A percentile compares a stretch with the other conserved stretches of the same genome.
Conservation (phyloP, 805 yeast genomes). For the Wickerhamomyces xylosicus region DNA sequence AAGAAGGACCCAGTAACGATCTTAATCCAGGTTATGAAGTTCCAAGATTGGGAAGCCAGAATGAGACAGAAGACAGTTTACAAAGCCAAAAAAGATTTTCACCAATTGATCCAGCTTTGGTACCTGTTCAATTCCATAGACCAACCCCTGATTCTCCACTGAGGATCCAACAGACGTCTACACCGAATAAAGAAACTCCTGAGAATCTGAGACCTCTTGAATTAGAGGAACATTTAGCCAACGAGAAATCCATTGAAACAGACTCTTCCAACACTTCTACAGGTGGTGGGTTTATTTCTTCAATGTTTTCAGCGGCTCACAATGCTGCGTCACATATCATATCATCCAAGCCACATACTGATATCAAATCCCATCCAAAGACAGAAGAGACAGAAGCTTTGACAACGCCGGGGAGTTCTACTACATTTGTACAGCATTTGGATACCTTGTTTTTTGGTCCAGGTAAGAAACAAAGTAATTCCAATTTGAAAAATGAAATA, state of each 20-base stretch:
- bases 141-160: neutral
- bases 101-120: neutral
- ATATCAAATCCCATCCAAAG: constrained; percentile 7
- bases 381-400: neutral
- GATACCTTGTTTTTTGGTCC: constrained; percentile 22
- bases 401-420: neutral
- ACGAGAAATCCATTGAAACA: constrained; percentile 2
- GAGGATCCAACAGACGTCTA: neutral
- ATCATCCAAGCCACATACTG: neutral
- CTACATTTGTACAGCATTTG: constrained; percentile 26
- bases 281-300: constrained; percentile 27
- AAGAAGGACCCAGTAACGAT: too few relatives aligned
- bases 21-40: too few relatives aligned
- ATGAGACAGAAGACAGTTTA: neutral
- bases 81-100: too few relatives aligned
- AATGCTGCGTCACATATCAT: constrained; percentile 26
- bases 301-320: constrained; percentile 37
- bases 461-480: neutral
- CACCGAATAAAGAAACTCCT: neutral
- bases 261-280: constrained; percentile 2
- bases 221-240: constrained; percentile 6
- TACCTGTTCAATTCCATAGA: neutral
- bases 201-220: constrained; percentile 1
- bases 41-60: too few relatives aligned
- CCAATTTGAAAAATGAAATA: neutral